These are phyloP conservation scores for Leucocoprinus birnbaumii DNA, from an alignment of 768 basidiomycete genomes.

Conservation along the genomic window DNA sequence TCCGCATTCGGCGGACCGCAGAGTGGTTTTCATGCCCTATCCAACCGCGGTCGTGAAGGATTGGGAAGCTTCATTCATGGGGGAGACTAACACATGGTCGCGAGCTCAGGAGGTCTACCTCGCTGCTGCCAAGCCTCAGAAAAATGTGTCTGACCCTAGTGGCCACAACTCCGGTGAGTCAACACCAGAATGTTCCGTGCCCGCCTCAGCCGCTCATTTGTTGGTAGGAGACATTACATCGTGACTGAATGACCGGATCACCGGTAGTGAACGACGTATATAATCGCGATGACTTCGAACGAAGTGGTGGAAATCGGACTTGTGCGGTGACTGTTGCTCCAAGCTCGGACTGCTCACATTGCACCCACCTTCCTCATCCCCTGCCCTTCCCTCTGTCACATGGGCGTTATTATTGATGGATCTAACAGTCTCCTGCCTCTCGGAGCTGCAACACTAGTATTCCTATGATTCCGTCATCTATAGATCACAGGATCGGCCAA, in stretches of 20 bases:
- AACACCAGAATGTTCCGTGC: background rate
- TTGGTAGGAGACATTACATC: background rate
- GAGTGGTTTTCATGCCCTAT: slow-evolving; percentile 31
- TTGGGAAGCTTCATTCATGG: slow-evolving; percentile 31
- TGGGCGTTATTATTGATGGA: too few relatives aligned
- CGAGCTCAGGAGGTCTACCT: slow-evolving; percentile 28
- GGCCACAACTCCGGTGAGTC: background rate
- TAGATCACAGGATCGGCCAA: too few relatives aligned
- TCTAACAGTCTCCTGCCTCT: too few relatives aligned
- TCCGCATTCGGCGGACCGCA: slow-evolving; percentile 19
- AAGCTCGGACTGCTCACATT: too few relatives aligned
- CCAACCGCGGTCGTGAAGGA: slow-evolving; percentile 25
- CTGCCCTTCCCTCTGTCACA: too few relatives aligned
- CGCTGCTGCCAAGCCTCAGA: slow-evolving; percentile 3
- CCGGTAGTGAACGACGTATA: background rate
- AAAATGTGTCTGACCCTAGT: background rate
- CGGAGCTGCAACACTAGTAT: too few relatives aligned
- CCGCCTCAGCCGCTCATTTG: background rate
- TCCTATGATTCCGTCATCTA: too few relatives aligned
- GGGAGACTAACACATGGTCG: slow-evolving; percentile 25
- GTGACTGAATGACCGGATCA: background rate
- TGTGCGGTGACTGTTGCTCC: too few relatives aligned
- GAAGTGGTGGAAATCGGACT: too few relatives aligned
- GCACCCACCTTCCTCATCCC: too few relatives aligned
- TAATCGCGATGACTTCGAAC: too few relatives aligned